Base-by-base conservation (phyloP, 768 basidiomycete genomes). In the Phaeotremella skinneri region DNA sequence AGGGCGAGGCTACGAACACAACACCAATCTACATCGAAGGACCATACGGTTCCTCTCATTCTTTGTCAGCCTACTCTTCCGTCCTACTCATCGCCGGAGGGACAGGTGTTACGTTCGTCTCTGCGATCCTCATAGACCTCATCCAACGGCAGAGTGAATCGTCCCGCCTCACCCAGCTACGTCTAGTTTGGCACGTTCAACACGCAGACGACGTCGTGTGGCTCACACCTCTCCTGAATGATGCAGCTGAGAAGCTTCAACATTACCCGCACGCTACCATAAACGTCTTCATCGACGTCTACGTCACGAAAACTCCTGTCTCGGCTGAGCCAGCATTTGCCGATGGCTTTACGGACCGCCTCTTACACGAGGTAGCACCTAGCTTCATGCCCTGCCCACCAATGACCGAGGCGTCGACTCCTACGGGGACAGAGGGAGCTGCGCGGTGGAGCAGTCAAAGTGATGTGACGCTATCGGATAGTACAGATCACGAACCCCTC, bases 111-210 rank as follows among this genome's bases (percentile, higher is more conserved):
- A 68, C 69, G 7, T 68, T 63, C 41, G 55, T 57, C 5, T 52
- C 55, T 0, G 59, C 63, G 14, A 52, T 66, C 56, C 58, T 70
- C 53, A 55, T 67, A n/a, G 53, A 59, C 29, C 49, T 58, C 5
- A 50, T 58, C 11, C 43, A 45, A 45, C 11, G 13, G 23, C 43
- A 45, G 13, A 13, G 6, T 21, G 30, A 32, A 27, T 17, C 25
- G 21, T 64, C 67, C 0, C 58, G 53, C 2, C 56, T 70, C 3
- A 58, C 50, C 20, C 49, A 64, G 13, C 30, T 75, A n/a, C 66
- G 69, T 39, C 59, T 75, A 11, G 52, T 75, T 4, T 75, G 74
- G 74, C 65, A 73, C 52, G 63, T 72, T 27, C 58, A 72, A 31
- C 63, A 67, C 34, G 45, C 63, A 17, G 62, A 61, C 43, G 58